Percentiles rank a stretch among this genome's conserved stretches.
phyloP scores from a whole-genome alignment of 345 rosid genomes.

The Iberis pinnata region DNA sequence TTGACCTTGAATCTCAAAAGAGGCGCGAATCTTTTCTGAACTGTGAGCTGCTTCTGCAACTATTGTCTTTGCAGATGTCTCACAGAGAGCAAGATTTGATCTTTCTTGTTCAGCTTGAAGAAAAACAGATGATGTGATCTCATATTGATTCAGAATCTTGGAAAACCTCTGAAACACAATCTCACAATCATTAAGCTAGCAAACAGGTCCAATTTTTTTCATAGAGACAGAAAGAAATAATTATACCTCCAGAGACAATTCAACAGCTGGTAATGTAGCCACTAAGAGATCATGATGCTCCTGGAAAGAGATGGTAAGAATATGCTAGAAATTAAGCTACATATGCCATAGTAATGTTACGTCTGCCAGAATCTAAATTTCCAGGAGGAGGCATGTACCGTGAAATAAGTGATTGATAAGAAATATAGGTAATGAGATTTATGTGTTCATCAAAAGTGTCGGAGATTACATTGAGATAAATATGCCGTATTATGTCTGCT shows the following conservation, averaged over 20 bases:
- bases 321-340: constrained; percentile 15
- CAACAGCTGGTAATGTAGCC: constrained; percentile 69
- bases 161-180: constrained; percentile 60
- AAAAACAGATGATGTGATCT: constrained; percentile 56
- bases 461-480: neutral
- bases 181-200: constrained; percentile 16
- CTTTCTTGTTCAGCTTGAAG: constrained; percentile 80
- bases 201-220: constrained; percentile 1
- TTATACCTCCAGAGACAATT: constrained; percentile 75
- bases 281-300: constrained; percentile 88
- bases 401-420: neutral
- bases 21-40: constrained; percentile 50
- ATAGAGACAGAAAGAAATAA: constrained; percentile 11
- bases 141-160: constrained; percentile 62
- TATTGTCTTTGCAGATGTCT: constrained; percentile 71
- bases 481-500: constrained; percentile 7
- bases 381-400: constrained; percentile 1
- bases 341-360: constrained; percentile 4
- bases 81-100: constrained; percentile 56
- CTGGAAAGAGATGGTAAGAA: constrained; percentile 33
- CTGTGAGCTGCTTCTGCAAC: constrained; percentile 72
- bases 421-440: constrained; percentile 1
- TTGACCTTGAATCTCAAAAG: constrained; percentile 68
- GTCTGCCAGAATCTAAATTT: constrained; percentile 4
- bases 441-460: neutral